Base-by-base conservation (phyloP, 331 rosid species). In the Stylosanthes scabra region DNA sequence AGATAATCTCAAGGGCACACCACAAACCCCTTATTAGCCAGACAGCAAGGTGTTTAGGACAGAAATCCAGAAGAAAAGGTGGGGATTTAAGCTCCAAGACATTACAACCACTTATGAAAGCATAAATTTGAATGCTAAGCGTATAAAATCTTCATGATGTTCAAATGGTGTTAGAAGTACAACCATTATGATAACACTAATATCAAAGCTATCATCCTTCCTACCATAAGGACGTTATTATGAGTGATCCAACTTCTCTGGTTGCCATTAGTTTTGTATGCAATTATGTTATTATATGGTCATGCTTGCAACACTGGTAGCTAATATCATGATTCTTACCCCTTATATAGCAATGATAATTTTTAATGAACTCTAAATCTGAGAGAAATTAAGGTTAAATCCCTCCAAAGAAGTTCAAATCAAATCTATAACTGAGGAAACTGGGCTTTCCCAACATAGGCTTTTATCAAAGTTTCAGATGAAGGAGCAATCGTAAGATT, bases 241-340 rank as follows among this genome's bases (percentile, higher is more conserved):
- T 72, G 28, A 15, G 12, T 20, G 78, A 55, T 25, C 78, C 51
- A 63, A 41, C 15, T 52, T 74, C 28, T 63, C 25, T 41, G 54
- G 46, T 27, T 74, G 16, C 57, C 25, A 9, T 28, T 51, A 54
- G 28, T 31, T 60, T 52, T 52, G 7, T 52, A 56, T 55, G 51
- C 12, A 3, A 46, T 10, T 46, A 11, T 46, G 51, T 46, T 12
- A 46, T 46, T 46, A 46, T 42, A 14, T 61, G 42, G 55, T 39
- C 44, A 73, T 12, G 42, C 61, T 49, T 73, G 42, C 54, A 7
- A 39, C 31, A 34, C 0, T 4, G 40, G 25, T 72, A 72, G 34
- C 69, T 16, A 54, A 56, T 27, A 44, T 44, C 52, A 11, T 7
- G 37, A 55, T n/a, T 42, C 10, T 52, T 39, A 15, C 11, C 37